A percentile compares a stretch with the other conserved stretches of the same genome.
These are phyloP conservation scores for Vanilla planifolia DNA, from an alignment of 106 monocot genomes.

Conservation along the genomic window DNA sequence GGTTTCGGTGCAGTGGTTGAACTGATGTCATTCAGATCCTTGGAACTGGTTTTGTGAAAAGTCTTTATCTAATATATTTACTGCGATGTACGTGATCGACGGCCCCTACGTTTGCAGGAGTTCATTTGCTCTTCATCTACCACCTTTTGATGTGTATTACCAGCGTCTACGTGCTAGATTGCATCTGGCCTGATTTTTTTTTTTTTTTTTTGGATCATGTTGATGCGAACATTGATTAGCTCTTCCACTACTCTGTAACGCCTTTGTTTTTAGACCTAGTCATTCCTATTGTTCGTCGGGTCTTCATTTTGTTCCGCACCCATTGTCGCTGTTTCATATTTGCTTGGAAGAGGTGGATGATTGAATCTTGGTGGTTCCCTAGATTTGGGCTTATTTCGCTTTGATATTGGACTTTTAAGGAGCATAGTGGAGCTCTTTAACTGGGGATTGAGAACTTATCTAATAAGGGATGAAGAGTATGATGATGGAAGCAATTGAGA, in stretches of 20 bases:
- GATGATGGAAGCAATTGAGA: constrained; percentile 5
- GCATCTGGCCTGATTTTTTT: neutral
- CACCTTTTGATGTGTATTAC: neutral
- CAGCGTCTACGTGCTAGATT: constrained; percentile 8
- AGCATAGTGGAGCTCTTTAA: neutral
- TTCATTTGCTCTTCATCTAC: constrained; percentile 13
- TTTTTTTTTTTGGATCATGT: neutral
- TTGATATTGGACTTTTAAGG: neutral
- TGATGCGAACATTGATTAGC: neutral
- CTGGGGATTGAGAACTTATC: constrained; percentile 6
- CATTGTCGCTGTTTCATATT: neutral
- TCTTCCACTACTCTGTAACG: neutral
- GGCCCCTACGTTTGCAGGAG: constrained; percentile 13
- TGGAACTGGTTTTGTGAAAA: constrained; percentile 26
- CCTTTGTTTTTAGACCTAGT: neutral
- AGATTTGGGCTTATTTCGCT: neutral
- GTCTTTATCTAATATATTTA: neutral
- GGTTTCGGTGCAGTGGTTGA: neutral
- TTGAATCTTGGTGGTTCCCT: neutral
- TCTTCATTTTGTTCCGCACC: neutral
- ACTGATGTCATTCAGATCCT: constrained; percentile 43
- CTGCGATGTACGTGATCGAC: constrained; percentile 31
- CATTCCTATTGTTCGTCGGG: neutral
- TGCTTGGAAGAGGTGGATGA: neutral
- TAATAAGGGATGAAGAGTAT: constrained; percentile 29